Evolutionary conservation across 75 land plant genomes (phyloP).

Genomic region (Cryptomeria japonica): DNA sequence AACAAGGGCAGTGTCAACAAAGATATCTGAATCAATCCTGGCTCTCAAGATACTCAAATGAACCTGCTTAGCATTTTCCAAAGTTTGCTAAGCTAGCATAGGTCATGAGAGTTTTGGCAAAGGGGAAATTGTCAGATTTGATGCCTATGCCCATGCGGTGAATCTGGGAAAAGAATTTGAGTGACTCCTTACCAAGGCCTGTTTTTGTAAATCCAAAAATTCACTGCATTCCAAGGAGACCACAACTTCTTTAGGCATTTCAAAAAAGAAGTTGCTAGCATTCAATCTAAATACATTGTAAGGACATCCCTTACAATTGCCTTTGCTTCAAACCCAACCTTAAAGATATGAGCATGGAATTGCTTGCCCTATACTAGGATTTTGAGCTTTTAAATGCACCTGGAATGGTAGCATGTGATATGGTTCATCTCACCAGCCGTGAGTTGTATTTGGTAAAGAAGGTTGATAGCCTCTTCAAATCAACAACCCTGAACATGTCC

Average conservation of each 20-base stretch:
- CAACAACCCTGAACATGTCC: no score
- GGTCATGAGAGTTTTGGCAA: conserved; percentile 42
- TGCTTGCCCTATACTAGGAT: not conserved
- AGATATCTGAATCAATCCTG: not conserved
- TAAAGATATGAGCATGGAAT: no score
- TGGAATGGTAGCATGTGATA: conserved; percentile 39
- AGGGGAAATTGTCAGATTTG: conserved; percentile 40
- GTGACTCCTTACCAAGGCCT: no score
- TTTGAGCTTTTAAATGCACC: conserved; percentile 46
- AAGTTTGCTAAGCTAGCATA: conserved; percentile 44
- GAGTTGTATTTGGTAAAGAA: no score
- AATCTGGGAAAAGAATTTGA: no score
- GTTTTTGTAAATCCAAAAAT: no score
- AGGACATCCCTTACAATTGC: conserved; percentile 38
- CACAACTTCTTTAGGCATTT: no score
- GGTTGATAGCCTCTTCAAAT: no score
- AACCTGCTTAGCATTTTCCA: conserved; percentile 7
- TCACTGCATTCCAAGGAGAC: no score
- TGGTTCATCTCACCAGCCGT: conserved; percentile 30
- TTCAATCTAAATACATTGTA: conserved; percentile 58
- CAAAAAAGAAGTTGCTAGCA: no score
- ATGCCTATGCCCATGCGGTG: not conserved
- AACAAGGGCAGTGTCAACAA: conserved; percentile 22
- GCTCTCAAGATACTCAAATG: no score
- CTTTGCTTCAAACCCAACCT: conserved; percentile 26